phyloP scores from a whole-genome alignment of 148 eudicot genomes.

The Rhododendron kiyosumense region DNA sequence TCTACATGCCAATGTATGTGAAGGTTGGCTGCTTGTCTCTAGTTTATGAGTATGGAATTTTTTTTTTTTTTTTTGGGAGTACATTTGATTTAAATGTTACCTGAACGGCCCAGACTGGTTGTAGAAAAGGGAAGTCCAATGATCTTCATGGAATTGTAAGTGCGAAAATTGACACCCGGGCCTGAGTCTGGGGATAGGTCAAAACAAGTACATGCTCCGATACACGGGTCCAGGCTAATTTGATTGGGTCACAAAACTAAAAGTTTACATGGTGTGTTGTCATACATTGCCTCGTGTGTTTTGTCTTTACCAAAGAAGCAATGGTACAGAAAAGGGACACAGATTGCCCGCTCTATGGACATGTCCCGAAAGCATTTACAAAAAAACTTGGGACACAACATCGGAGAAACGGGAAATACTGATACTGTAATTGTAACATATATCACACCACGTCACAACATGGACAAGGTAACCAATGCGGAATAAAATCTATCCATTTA shows the following conservation, averaged over 20 bases:
- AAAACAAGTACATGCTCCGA: too few relatives aligned
- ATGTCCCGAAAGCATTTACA: not conserved
- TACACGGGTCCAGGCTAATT: not conserved
- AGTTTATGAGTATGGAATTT: not conserved
- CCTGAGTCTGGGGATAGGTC: not conserved
- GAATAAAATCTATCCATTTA: not conserved
- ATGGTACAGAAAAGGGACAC: not conserved
- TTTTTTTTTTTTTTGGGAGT: not conserved
- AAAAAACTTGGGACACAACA: not conserved
- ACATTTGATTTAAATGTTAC: not conserved
- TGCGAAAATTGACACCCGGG: not conserved
- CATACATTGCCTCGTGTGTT: not conserved
- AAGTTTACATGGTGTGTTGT: not conserved
- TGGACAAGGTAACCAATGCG: not conserved
- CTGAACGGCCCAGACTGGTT: not conserved
- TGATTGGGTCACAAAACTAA: not conserved
- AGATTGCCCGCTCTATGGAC: not conserved
- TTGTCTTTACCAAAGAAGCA: not conserved
- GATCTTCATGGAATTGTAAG: not conserved
- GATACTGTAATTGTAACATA: not conserved
- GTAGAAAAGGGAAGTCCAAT: not conserved
- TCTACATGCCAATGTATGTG: constrained; percentile 93
- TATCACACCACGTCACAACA: not conserved
- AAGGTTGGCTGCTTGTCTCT: constrained; percentile 40
- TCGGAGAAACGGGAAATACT: not conserved